Evolutionary conservation across 2,329 filamentous ascomycete species (phyloP).

Genomic region (Phyllachora maydis): DNA sequence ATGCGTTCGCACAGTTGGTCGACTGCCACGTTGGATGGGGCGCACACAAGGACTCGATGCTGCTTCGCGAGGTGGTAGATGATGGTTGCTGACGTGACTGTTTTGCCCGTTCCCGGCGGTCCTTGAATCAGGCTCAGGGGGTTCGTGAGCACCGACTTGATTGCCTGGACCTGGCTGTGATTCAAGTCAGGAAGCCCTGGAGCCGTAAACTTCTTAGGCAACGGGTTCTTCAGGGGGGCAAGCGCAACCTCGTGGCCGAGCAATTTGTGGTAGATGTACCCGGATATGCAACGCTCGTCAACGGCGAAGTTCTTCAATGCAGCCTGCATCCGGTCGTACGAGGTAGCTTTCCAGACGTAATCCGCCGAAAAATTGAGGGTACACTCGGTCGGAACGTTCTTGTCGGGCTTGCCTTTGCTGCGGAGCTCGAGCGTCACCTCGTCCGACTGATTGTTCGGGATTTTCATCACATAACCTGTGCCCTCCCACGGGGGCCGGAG

Average conservation of each 20-base stretch:
- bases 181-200: constrained; percentile 90
- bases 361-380: constrained; percentile 97
- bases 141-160: constrained; percentile 85
- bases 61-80: constrained; percentile 95
- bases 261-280: constrained; percentile 95
- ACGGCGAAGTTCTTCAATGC: constrained; percentile 99
- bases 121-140: constrained; percentile 92
- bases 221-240: constrained; percentile 83
- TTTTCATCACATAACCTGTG: constrained; percentile 97
- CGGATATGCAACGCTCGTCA: constrained; percentile 94
- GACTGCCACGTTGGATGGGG: constrained; percentile 93
- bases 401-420: constrained; percentile 87
- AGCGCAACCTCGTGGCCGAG: constrained; percentile 88
- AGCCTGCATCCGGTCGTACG: constrained; percentile 96
- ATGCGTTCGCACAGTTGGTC: constrained; percentile 97
- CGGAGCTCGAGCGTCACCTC: constrained; percentile 91
- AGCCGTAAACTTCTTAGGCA: constrained; percentile 93
- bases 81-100: constrained; percentile 93
- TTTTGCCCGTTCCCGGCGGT: constrained; percentile 93
- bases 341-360: constrained; percentile 99
- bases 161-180: constrained; percentile 84
- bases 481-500: constrained; percentile 86
- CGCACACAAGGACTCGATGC: constrained; percentile 87
- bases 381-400: constrained; percentile 85
- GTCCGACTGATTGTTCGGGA: constrained; percentile 96